A percentile compares a stretch with the other conserved stretches of the same genome.
Evolutionary conservation across 371 early-diverging fungal species (phyloP).

Genomic region (Rhizomucor miehei): DNA sequence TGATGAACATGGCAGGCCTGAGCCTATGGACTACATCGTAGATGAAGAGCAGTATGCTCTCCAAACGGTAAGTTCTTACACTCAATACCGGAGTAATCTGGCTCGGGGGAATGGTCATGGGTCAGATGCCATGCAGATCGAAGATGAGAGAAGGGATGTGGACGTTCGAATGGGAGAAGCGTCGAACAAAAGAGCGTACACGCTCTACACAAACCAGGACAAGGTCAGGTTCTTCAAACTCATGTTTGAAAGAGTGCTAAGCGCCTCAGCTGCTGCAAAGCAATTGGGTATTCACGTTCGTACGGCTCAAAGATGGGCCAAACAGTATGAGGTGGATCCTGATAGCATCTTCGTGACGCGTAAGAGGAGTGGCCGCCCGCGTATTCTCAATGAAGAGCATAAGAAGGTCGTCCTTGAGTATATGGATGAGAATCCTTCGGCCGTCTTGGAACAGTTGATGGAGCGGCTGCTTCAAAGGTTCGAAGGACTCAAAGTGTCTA

Average conservation of each 20-base stretch:
- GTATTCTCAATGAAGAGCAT: constrained; percentile 11
- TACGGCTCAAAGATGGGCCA: constrained; percentile 15
- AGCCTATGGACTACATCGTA: constrained; percentile 14
- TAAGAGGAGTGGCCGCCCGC: constrained; percentile 11
- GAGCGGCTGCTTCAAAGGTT: no score
- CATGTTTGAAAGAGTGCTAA: no score
- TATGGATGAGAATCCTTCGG: constrained; percentile 12
- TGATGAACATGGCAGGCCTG: constrained; percentile 8
- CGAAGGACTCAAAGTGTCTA: no score
- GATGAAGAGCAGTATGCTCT: constrained; percentile 15
- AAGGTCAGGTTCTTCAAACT: no score
- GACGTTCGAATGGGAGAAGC: constrained; percentile 18
- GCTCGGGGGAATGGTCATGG: no score
- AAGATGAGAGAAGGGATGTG: constrained; percentile 9
- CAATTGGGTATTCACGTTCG: constrained; percentile 17
- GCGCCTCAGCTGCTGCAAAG: no score
- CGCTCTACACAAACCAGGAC: constrained; percentile 1
- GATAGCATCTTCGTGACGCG: constrained; percentile 9
- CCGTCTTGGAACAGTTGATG: no score
- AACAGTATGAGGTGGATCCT: constrained; percentile 12
- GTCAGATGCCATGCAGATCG: neutral
- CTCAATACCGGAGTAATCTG: neutral
- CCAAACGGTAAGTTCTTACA: neutral
- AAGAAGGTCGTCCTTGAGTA: constrained; percentile 12
- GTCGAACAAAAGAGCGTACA: constrained; percentile 12